Conservation (phyloP, 179 eudicot species). For the Nepenthes alata region DNA sequence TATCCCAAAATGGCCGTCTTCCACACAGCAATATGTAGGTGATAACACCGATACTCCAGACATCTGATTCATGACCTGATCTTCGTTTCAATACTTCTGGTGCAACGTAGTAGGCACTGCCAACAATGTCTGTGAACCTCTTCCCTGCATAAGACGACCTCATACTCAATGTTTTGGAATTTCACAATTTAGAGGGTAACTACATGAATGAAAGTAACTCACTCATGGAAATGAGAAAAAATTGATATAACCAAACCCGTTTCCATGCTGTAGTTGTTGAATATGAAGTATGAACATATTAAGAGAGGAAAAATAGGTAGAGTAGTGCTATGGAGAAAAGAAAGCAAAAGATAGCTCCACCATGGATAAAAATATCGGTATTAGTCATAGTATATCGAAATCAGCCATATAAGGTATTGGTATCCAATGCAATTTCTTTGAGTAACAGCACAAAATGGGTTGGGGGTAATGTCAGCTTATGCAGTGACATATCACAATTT, state of each 20-base stretch:
- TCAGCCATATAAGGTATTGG: too few species aligned
- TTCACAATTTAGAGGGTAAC: neutral
- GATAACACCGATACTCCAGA: constrained; percentile 97
- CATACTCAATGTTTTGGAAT: neutral
- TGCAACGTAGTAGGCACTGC: constrained; percentile 98
- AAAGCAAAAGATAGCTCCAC: neutral
- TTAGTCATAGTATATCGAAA: too few species aligned
- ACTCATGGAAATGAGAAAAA: too few species aligned
- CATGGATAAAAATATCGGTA: too few species aligned
- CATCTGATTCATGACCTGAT: constrained; percentile 97
- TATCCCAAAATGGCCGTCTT: constrained; percentile 97
- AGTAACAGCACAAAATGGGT: too few species aligned
- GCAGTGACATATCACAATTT: too few species aligned
- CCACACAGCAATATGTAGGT: constrained; percentile 96
- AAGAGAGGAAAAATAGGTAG: neutral
- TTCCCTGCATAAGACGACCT: constrained; percentile 40
- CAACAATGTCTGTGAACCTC: constrained; percentile 80
- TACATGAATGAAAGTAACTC: too few species aligned
- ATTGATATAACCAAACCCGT: too few species aligned
- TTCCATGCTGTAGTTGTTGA: too few species aligned
- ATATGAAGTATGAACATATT: neutral
- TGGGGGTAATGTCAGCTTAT: too few species aligned
- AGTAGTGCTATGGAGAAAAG: neutral
- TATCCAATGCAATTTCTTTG: too few species aligned
- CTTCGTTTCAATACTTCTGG: constrained; percentile 91